These are phyloP conservation scores for Orbilia oligospora DNA, from an alignment of 2,329 filamentous ascomycete genomes.

Conservation along the genomic window DNA sequence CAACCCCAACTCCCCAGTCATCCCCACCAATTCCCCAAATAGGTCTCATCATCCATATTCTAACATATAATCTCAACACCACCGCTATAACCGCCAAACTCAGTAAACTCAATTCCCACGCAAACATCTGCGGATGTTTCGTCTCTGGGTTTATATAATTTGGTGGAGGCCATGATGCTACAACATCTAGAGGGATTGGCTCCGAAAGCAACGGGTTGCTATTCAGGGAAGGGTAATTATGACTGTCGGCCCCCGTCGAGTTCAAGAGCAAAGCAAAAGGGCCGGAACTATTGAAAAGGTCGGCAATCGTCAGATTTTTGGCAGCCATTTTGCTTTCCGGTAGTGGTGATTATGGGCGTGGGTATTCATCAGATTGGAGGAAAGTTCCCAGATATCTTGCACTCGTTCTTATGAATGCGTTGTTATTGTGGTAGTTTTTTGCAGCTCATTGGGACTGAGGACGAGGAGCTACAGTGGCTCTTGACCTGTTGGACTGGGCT, in stretches of 20 bases:
- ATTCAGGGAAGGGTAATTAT: slow-evolving; percentile 34
- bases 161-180: slow-evolving; percentile 50
- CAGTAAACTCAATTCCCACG: slow-evolving; percentile 45
- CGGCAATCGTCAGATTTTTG: slow-evolving; percentile 7
- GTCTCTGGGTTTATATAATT: slow-evolving; percentile 58
- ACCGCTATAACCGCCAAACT: slow-evolving; percentile 34
- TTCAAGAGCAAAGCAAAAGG: slow-evolving; percentile 38
- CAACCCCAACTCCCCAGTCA: slow-evolving; percentile 48
- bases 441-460: not conserved
- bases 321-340: slow-evolving; percentile 18
- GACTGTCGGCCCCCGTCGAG: slow-evolving; percentile 34
- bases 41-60: slow-evolving; percentile 51
- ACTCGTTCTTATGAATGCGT: not conserved
- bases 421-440: slow-evolving; percentile 39
- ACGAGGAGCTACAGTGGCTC: no score
- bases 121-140: slow-evolving; percentile 53
- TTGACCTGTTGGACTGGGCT: no score
- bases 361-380: slow-evolving; percentile 9
- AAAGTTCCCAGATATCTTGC: not conserved
- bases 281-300: slow-evolving; percentile 68
- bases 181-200: slow-evolving; percentile 44
- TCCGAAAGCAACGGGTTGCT: slow-evolving; percentile 47
- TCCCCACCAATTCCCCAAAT: slow-evolving; percentile 53
- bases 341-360: not conserved
- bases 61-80: slow-evolving; percentile 49